Base-by-base conservation (phyloP, 441 rosid genomes). In the Macaranga tanarius region DNA sequence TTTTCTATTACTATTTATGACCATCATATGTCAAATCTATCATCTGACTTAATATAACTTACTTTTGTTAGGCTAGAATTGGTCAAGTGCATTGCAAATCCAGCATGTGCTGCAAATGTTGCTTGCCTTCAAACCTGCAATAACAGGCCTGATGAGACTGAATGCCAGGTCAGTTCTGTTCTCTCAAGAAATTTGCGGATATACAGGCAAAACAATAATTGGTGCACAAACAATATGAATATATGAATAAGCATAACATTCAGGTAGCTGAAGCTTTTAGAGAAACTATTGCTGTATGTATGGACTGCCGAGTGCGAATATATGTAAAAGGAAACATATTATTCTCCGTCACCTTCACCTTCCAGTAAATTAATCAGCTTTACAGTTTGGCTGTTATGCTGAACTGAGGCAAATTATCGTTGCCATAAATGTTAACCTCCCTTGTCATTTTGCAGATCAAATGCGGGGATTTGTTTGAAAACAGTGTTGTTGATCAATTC, bases 111-210 rank as follows among this genome's bases (percentile, higher is more conserved):
- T 58, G 97, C 99, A 13, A 90, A 88, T 70, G 79, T 95, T 56
- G 96, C 96, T 70, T 95, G 99, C 79, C 95, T 95, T 69, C 96
- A 95, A 79, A 95, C 98, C 28, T 95, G 98, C 86, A 92, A 95
- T 75, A 81, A 95, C 83, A 89, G 95, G 28, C 99, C 98, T 9
- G 98, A 95, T 78, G 98, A 92, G 80, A 87, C 91, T 42, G 96
- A 92, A 82, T 95, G 97, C 84, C 99, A 95, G 98, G 99, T 92
- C 76, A 63, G 81, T 71, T 74, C 45, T 71, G 11, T 65, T 52
- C 62, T 57, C 45, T 66, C 55, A 11, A 65, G 15, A 52, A 26
- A n/a, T 62, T 57, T 56, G 57, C 9, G 22, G 31, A 40, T 34
- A 40, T 55, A 60, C 44, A 45, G 56, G 50, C n/a, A 28, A 26